phyloP scores from a whole-genome alignment of 2,329 filamentous ascomycete genomes.

The Trichoderma koningiopsis region DNA sequence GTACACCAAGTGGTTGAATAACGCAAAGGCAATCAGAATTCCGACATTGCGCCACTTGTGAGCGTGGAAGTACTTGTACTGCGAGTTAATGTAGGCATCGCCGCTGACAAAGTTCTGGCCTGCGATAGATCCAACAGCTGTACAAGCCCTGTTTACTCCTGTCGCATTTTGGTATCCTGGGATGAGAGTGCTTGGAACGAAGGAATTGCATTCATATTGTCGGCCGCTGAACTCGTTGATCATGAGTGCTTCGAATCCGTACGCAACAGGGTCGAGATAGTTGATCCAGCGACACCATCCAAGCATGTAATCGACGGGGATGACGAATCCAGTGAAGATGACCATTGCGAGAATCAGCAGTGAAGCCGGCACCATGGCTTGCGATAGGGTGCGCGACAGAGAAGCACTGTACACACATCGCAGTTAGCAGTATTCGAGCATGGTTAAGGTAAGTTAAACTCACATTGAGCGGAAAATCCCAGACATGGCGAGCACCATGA shows the following conservation, averaged over 20 bases:
- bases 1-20: constrained; percentile 52
- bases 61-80: constrained; percentile 50
- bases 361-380: constrained; percentile 47
- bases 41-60: constrained; percentile 61
- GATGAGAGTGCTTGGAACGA: constrained; percentile 34
- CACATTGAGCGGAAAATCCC: constrained; percentile 57
- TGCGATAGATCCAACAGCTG: constrained; percentile 49
- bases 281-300: constrained; percentile 71
- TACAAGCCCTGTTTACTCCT: constrained; percentile 24
- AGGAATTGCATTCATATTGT: constrained; percentile 35
- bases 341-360: constrained; percentile 40
- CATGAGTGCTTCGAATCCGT: constrained; percentile 67
- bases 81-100: constrained; percentile 46
- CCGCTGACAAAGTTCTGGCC: constrained; percentile 37
- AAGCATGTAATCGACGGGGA: constrained; percentile 52
- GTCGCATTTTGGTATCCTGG: constrained; percentile 25
- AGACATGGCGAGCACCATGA: constrained; percentile 63
- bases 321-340: constrained; percentile 53
- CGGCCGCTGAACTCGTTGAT: constrained; percentile 62
- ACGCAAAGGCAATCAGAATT: constrained; percentile 55
- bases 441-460: background rate
- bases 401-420: constrained; percentile 17
- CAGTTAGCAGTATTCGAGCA: background rate
- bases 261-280: constrained; percentile 66
- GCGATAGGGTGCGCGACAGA: constrained; percentile 56